Evolutionary conservation across 768 basidiomycete species (phyloP), one percentile per base, ranked within the genome.

Genomic region (Cubamyces sp.): DNA sequence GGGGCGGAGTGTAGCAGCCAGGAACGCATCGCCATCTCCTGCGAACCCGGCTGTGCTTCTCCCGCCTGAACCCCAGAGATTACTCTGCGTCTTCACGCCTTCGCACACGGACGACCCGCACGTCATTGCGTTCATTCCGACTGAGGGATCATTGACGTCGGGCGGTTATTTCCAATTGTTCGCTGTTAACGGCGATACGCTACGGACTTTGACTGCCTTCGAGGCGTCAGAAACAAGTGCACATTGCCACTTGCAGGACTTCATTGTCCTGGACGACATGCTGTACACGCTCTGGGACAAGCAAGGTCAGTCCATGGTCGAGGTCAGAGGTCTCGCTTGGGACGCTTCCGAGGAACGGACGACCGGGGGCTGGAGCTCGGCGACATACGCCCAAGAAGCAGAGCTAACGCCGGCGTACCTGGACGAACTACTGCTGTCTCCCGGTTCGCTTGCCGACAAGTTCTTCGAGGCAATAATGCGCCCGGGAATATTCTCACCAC

Each of bases 371-470:
- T 92, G 92, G 90, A 75, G 76, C 55, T 75, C 78, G 28, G 84
- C 83, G 7, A 76, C 77, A 49, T 87, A 90, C 68, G 82, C 87
- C n/a, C 81, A 82, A 64, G 87, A 92, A 76, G 81, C 84, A 45
- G 91, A 90, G 70, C 79, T 90, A 69, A 91, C 91, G 0, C 90
- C 95, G 18, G 85, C 87, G n/a, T 88, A 91, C 74, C 87, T 98
- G 67, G 94, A 96, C 68, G 92, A 93, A 67, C 81, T 88, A 54
- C 83, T 96, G 60, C 76, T 89, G 58, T 79, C 84, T 30, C 81
- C 85, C 25, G 87, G 87, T 34, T 90, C 91, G 2, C 74, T 96
- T 68, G 81, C 88, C 0, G 87, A 87, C 59, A 89, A 88, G 64
- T 95, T 94, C 75, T 81, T 95, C 69, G 81, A 87, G 54, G 91